Evolutionary conservation across 768 basidiomycete genomes (phyloP), one percentile per base, ranked within the genome.

Genomic region (Mycena sanguinolenta): DNA sequence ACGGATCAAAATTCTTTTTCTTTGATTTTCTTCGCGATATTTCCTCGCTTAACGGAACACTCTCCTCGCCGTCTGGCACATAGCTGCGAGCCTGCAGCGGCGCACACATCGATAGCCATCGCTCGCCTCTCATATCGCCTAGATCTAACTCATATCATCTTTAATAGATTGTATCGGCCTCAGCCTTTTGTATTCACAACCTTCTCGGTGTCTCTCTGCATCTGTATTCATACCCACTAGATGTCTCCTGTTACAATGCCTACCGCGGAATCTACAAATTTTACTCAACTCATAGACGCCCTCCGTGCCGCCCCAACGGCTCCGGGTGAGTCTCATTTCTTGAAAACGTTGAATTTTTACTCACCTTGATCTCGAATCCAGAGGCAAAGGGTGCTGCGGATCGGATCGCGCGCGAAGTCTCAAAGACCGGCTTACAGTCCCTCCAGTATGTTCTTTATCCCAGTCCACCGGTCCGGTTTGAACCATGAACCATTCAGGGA

Each of bases 301-400:
- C 74, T 80, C 30, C 64, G 82, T 27, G 79, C 84, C 19, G 90
- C 90, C 27, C 89, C 91, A 60, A 91, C 91, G 27, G 90, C 86
- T 46, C 89, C 88, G 74, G 90, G 91, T 87, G 63, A 63, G 81
- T 75, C 12, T 19, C 5, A 6, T 42, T 61, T 44, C 44, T 28
- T 36, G 60, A 10, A 34, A 13, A 3, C 9, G 27, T 52, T 53
- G 58, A 49, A 50, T 23, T 36, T 69, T 50, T 14, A 58, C 46
- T 55, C 58, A 62, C 70, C 10, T 34, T 10, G 39, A 39, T n/a
- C 44, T 67, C 64, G 53, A 62, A 38, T 55, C n/a, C 75, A 92
- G 94, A 95, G 84, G 94, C 93, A 42, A 95, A 94, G 81, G 92
- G 87, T 59, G 94, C 94, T 25, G 92, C 92, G 46, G 94, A 95